A percentile compares a stretch with the other conserved stretches of the same genome.
phyloP scores from a whole-genome alignment of 805 yeast species.

The Suhomyces xylopsoci region DNA sequence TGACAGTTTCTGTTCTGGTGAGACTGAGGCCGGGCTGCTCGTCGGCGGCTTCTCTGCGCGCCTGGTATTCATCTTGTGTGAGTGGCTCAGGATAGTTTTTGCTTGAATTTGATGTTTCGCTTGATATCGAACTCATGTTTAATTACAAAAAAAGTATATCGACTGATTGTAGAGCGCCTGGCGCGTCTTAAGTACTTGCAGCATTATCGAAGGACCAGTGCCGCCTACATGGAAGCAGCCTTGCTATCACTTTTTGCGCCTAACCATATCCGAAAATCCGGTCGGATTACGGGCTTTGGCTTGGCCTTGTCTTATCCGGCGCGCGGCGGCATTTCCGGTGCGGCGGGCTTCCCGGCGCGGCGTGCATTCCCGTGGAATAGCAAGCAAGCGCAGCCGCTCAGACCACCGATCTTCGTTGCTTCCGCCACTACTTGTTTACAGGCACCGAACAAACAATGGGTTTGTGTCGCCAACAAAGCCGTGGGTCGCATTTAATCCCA shows the following conservation, averaged over 20 bases:
- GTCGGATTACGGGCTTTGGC: not conserved
- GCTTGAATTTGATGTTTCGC: not conserved
- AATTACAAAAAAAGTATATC: not conserved
- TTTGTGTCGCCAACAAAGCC: not conserved
- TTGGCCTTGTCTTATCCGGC: not conserved
- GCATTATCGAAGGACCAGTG: not conserved
- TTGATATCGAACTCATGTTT: not conserved
- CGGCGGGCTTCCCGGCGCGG: not conserved
- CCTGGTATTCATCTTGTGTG: not conserved
- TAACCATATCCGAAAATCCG: not conserved
- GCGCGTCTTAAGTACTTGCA: not conserved
- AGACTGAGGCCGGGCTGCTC: slow-evolving; percentile 13
- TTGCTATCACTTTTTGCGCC: not conserved
- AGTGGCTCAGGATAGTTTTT: not conserved
- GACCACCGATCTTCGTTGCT: too few relatives aligned
- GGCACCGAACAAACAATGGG: too few relatives aligned
- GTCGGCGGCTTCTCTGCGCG: not conserved
- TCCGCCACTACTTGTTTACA: too few relatives aligned
- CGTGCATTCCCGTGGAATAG: not conserved
- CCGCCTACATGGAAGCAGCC: not conserved
- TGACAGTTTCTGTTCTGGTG: slow-evolving; percentile 68
- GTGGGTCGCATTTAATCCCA: not conserved
- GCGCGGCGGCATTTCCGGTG: not conserved
- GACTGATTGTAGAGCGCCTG: not conserved
- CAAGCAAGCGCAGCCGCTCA: not conserved